Evolutionary conservation across 192 early-diverging fungal genomes (phyloP), one percentile per base, ranked within the genome.

Genomic region (Coemansia aciculifera): DNA sequence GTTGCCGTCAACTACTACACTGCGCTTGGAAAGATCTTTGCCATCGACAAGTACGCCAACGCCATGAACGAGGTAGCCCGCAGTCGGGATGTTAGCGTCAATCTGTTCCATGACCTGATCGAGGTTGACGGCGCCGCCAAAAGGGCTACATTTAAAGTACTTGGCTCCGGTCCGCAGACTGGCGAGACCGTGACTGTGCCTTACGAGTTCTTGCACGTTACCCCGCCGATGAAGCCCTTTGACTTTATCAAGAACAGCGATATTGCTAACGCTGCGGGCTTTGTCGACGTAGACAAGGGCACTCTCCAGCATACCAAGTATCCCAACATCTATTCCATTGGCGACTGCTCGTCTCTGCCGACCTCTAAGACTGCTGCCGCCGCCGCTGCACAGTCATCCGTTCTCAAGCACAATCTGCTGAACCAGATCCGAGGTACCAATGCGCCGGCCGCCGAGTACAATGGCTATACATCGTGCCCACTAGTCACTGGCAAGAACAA

Each of bases 341-440:
- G 93, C 63, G 93, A 95, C 77, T 88, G 90, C 67, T 91, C 90
- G 31, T 89, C 87, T 13, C 81, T 91, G n/a, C 93, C 93, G 13
- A 95, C 93, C 0, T 94, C 92, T 64, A 95, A 95, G 85, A 95
- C 93, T 5, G 93, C 93, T 10, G 92, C 93, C 24, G 92, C 93
- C n/a, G 92, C 91, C 59, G 87, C 93, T 21, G 87, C 86, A 39
- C 88, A 95, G 79, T 87, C 90, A n/a, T 85, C 73, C 32, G 89
- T 94, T 0, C 71, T 93, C 15, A 90, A 87, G 75, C 78, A 87
- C 63, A 95, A 95, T 79, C 74, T 95, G 62, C 78, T 92, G 39
- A 78, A 73, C 57, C 73, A 84, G 62, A 85, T 93, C 36, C 62
- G 81, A 24, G 88, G 86, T 24, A 84, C 84, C 23, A 67, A 69